phyloP scores from a whole-genome alignment of 257 asterid species.

The Gentiana straminea region DNA sequence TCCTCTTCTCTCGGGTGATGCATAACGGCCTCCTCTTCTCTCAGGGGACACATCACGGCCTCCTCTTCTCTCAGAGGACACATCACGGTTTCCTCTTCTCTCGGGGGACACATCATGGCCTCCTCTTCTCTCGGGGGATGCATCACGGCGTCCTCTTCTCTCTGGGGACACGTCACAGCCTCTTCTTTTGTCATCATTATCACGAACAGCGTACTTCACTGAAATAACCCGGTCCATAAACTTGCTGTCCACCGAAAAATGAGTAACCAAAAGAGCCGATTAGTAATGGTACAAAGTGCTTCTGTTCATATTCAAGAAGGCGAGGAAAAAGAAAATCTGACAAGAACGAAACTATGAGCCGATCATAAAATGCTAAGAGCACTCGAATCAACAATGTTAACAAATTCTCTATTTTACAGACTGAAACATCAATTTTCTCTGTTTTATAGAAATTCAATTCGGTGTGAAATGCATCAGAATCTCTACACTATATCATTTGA shows the following conservation, averaged over 20 bases:
- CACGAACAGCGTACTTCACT: constrained; percentile 76
- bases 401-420: no score
- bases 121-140: constrained; percentile 32
- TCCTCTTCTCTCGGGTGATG: constrained; percentile 32
- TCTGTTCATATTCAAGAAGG: not conserved
- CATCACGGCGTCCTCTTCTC: constrained; percentile 19
- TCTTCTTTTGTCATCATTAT: constrained; percentile 66
- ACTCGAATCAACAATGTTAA: no score
- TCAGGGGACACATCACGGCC: constrained; percentile 43
- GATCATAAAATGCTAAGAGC: no score
- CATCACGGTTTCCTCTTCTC: constrained; percentile 19
- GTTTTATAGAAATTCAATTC: no score
- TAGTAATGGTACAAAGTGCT: not conserved
- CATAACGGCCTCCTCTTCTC: constrained; percentile 18
- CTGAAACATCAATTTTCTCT: no score
- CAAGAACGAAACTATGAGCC: no score
- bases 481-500: no score
- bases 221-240: constrained; percentile 81
- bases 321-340: no score
- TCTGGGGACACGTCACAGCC: constrained; percentile 45
- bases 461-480: no score
- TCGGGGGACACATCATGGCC: constrained; percentile 43
- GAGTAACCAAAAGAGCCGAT: no score
- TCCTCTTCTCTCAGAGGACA: constrained; percentile 27
- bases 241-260: constrained; percentile 36